phyloP scores from a whole-genome alignment of 2,329 filamentous ascomycete species.

The Elsinoe australis region DNA sequence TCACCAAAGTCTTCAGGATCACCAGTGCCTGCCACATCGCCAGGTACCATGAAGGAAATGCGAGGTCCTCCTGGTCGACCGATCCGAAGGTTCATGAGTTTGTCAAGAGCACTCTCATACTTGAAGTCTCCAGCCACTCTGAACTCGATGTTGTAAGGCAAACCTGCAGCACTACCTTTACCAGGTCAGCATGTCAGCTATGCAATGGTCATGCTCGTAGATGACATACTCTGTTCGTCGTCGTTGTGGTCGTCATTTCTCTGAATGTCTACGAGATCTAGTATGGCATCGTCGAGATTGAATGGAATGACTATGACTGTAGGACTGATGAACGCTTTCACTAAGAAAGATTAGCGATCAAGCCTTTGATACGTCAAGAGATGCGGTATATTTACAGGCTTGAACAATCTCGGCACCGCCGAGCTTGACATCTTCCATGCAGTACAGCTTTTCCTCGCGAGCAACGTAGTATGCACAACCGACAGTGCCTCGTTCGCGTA shows the following conservation, averaged over 20 bases:
- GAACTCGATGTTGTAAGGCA: constrained; percentile 51
- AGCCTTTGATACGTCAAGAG: background rate
- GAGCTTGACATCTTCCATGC: constrained; percentile 68
- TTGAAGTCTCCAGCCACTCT: constrained; percentile 53
- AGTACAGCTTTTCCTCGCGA: constrained; percentile 58
- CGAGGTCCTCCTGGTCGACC: constrained; percentile 41
- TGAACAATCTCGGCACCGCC: constrained; percentile 57
- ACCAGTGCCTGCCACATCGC: constrained; percentile 37
- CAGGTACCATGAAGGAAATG: constrained; percentile 55
- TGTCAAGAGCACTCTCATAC: constrained; percentile 58
- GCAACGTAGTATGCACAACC: constrained; percentile 81
- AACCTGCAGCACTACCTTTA: constrained; percentile 40
- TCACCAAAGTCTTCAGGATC: constrained; percentile 42
- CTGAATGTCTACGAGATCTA: constrained; percentile 40
- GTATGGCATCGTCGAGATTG: constrained; percentile 45
- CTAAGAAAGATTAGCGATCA: constrained; percentile 33
- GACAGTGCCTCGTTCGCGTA: constrained; percentile 60
- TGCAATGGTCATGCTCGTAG: background rate
- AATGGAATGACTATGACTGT: constrained; percentile 53
- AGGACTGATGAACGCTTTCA: constrained; percentile 55
- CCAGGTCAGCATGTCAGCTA: constrained; percentile 27
- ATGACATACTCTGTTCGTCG: constrained; percentile 29
- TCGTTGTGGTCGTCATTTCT: constrained; percentile 28
- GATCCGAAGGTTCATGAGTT: constrained; percentile 53
- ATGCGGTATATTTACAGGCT: constrained; percentile 31